phyloP scores from a whole-genome alignment of 1,284 basidiomycete species.

The Irpex sp. region DNA sequence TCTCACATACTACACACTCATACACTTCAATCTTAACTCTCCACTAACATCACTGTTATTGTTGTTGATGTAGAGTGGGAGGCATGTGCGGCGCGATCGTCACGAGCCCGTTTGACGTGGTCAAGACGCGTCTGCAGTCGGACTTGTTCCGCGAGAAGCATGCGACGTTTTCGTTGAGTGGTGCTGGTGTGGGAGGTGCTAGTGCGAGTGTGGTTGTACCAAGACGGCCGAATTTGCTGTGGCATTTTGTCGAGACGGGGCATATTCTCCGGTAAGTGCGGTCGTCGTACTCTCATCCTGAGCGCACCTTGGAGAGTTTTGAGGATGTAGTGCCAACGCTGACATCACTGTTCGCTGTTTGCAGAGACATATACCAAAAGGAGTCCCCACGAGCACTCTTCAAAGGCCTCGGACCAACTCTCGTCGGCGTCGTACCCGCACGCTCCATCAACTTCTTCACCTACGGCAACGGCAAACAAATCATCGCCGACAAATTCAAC shows the following conservation, averaged over 20 bases:
- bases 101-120: constrained; percentile 96
- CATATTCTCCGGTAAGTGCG: constrained; percentile 76
- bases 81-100: constrained; percentile 98
- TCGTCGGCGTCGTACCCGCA: constrained; percentile 94
- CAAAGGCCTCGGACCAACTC: constrained; percentile 91
- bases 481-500: constrained; percentile 85
- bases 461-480: constrained; percentile 94
- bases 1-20: not conserved
- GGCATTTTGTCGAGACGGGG: constrained; percentile 94
- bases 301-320: too few relatives aligned
- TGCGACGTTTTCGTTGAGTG: constrained; percentile 34
- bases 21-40: not conserved
- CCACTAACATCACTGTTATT: constrained; percentile 8
- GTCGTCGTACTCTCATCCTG: too few relatives aligned
- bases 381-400: constrained; percentile 92
- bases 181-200: constrained; percentile 35
- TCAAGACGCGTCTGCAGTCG: constrained; percentile 96
- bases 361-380: constrained; percentile 83
- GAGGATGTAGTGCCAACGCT: too few relatives aligned
- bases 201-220: constrained; percentile 31
- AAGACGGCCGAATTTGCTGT: constrained; percentile 59
- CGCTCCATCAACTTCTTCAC: constrained; percentile 98
- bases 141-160: constrained; percentile 76
- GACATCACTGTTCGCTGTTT: too few relatives aligned
- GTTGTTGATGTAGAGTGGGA: constrained; percentile 62